Conservation (phyloP, 768 basidiomycete genomes). For the Rubroboletus pulcherrimus region DNA sequence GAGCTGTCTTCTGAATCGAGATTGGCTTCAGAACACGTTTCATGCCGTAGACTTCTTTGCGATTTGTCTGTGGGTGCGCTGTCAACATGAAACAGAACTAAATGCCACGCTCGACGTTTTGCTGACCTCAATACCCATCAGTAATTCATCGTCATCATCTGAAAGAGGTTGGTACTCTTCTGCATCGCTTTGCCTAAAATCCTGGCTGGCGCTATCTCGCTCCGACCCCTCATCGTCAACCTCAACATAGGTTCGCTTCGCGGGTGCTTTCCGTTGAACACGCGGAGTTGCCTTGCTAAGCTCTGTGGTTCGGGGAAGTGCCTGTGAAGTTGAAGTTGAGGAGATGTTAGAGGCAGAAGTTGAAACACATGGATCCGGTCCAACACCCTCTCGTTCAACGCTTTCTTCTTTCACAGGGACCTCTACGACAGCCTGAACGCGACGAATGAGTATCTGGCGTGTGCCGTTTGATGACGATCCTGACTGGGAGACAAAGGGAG, state of each 20-base stretch:
- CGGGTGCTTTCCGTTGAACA: constrained; percentile 15
- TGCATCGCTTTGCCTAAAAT: constrained; percentile 9
- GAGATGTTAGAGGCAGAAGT: constrained; percentile 11
- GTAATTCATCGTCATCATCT: constrained; percentile 57
- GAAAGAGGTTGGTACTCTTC: constrained; percentile 20
- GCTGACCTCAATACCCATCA: constrained; percentile 57
- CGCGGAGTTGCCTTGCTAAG: constrained; percentile 10
- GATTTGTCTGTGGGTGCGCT: constrained; percentile 35
- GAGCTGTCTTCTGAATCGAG: constrained; percentile 3
- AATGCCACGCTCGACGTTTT: constrained; percentile 3
- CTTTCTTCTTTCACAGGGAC: constrained; percentile 65
- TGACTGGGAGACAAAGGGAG: neutral
- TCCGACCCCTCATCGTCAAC: constrained; percentile 30
- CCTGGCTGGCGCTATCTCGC: constrained; percentile 14
- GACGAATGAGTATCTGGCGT: constrained; percentile 45
- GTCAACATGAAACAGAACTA: neutral
- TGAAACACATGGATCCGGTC: constrained; percentile 1
- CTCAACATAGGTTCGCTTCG: constrained; percentile 30
- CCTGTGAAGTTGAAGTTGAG: constrained; percentile 17
- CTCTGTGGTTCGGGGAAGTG: neutral
- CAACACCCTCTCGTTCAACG: constrained; percentile 35
- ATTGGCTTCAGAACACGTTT: constrained; percentile 22
- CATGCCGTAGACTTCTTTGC: constrained; percentile 33
- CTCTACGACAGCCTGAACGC: constrained; percentile 57
- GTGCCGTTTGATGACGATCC: constrained; percentile 10